Conservation (phyloP, 179 eudicot genomes). For the Silene noctiflora region DNA sequence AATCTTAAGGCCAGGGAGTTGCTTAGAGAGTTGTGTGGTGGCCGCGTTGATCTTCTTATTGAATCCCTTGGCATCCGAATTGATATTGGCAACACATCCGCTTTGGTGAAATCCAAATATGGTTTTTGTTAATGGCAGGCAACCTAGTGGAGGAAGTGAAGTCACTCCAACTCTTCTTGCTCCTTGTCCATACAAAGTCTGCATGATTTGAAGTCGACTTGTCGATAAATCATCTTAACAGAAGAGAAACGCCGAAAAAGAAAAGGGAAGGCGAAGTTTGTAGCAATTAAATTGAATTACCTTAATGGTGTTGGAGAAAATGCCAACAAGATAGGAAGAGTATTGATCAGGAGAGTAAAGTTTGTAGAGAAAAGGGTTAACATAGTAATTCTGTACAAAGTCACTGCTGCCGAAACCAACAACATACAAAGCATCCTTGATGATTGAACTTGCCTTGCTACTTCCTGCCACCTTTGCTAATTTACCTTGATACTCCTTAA, state of each 20-base stretch:
- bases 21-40: conserved; percentile 47
- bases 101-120: conserved; percentile 56
- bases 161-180: conserved; percentile 92
- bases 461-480: conserved; percentile 62
- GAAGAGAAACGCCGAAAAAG: too few relatives aligned
- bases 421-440: conserved; percentile 57
- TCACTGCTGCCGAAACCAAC: conserved; percentile 79
- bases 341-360: conserved; percentile 70
- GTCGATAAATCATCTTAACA: too few relatives aligned
- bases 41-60: conserved; percentile 79
- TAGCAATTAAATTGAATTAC: conserved; percentile 23
- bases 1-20: conserved; percentile 67
- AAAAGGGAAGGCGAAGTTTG: too few relatives aligned
- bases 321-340: conserved; percentile 55
- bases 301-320: conserved; percentile 60
- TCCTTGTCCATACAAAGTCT: conserved; percentile 70
- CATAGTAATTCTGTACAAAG: conserved; percentile 80
- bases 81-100: conserved; percentile 68
- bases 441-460: conserved; percentile 57
- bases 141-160: conserved; percentile 89
- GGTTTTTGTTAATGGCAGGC: conserved; percentile 71
- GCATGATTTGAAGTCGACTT: background rate
- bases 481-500: conserved; percentile 80
- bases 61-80: conserved; percentile 64
- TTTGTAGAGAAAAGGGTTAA: conserved; percentile 65